Evolutionary conservation across 495 filamentous ascomycete genomes (phyloP).

Genomic region (Annulohypoxylon maeteangense): DNA sequence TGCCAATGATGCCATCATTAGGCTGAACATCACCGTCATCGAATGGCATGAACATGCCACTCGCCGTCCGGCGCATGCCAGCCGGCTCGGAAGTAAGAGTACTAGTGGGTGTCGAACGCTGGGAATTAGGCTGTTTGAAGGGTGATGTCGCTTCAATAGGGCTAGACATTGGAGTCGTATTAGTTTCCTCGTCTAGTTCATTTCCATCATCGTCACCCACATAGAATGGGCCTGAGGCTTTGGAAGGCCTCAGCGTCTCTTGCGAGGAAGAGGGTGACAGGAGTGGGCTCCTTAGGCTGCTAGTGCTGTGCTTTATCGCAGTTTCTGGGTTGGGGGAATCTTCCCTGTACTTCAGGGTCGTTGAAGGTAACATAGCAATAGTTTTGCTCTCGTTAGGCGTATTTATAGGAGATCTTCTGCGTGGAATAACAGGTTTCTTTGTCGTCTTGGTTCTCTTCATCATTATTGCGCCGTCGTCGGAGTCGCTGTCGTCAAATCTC

Average conservation of each 20-base stretch:
- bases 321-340: constrained; percentile 78
- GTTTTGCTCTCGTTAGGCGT: constrained; percentile 79
- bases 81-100: constrained; percentile 55
- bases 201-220: constrained; percentile 57
- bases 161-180: constrained; percentile 51
- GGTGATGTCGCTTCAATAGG: constrained; percentile 23
- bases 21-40: constrained; percentile 74
- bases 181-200: constrained; percentile 69
- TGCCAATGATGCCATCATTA: constrained; percentile 72
- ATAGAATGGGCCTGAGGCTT: constrained; percentile 75
- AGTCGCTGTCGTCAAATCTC: constrained; percentile 69
- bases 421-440: constrained; percentile 54
- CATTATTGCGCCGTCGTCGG: constrained; percentile 81
- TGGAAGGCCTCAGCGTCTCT: constrained; percentile 78
- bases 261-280: constrained; percentile 75
- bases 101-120: constrained; percentile 50
- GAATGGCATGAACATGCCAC: constrained; percentile 88
- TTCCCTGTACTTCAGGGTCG: constrained; percentile 87
- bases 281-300: constrained; percentile 60
- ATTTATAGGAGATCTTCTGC: constrained; percentile 56
- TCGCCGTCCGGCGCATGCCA: constrained; percentile 75
- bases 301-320: constrained; percentile 65
- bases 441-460: constrained; percentile 72
- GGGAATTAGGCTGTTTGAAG: constrained; percentile 43
- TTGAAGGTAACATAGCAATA: constrained; percentile 92